Base-by-base conservation (phyloP, 352 stramenopile genomes). In the Globisporangium carolinianum region DNA sequence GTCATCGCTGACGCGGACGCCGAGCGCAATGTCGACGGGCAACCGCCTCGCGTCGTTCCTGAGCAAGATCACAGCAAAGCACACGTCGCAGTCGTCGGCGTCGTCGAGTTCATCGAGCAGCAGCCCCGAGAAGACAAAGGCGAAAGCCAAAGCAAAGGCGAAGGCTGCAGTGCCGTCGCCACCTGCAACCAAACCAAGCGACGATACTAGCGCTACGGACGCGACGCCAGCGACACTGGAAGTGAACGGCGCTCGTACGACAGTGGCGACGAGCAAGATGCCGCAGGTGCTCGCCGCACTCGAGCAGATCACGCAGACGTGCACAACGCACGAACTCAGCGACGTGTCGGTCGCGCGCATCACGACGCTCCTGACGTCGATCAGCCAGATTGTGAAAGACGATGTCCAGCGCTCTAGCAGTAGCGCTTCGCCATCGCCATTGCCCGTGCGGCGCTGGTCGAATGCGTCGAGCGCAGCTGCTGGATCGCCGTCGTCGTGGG, bases 311-410 rank as follows among this genome's bases (percentile, higher is more conserved):
- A 56, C 62, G 10, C 69, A 82, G 17, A 77, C 71, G 11, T 88
- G 75, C 41, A 70, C 85, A 42, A 68, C 79, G 53, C 65, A 75
- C 35, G 79, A 90, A 52, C 63, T 90, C 45, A 82, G 58, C 1
- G 79, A 90, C 48, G 71, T 87, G 14, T 65, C 75, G 24, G 86
- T 87, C 58, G 74, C 79, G 2, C 75, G 76, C 12, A 78, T 90
- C 54, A 77, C 76, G 36, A 87, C 79, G n/a, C 47, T 90, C 58
- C 46, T 90, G 24, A 72, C 70, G 11, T 88, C 79, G 0, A 76
- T 87, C 32, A 79, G 72, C 59, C 79, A 90, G 57, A 84, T 90
- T 47, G 72, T 88, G 15, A 69, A 68, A 12, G 75, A 89, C 36
- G 79, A 89, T 45, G 35, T 89, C 41, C 11, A 11, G 41, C 41